Base-by-base conservation (phyloP, 768 basidiomycete genomes). In the Leccinum longicurvipes region DNA sequence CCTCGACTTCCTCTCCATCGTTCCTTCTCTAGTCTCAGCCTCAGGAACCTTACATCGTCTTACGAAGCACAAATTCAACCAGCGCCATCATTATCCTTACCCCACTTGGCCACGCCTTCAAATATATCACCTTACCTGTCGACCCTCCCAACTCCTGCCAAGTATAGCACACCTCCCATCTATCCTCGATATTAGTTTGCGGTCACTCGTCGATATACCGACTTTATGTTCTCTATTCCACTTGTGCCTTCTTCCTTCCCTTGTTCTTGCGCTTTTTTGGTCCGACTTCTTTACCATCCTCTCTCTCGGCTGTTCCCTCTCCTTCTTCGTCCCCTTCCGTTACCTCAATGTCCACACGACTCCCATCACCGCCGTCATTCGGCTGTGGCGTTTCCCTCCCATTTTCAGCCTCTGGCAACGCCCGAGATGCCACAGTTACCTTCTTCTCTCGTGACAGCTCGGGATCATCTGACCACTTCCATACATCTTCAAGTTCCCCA, bases 401-500 rank as follows among this genome's bases (percentile, higher is more conserved):
- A 10, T 64, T 61, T 58, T 41, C 53, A 42, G 39, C 60, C 15
- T 53, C 55, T 32, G 57, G 54, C 51, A 63, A 55, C 36, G 5
- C 60, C 55, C 49, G 51, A 54, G 48, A 34, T 55, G 28, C 55
- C 55, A 52, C 51, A 42, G 39, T 3, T 21, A 9, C 60, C 54
- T 61, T 55, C 50, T 67, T 59, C 61, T 51, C 10, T 32, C 60
- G 58, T 47, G 59, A 59, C 67, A 66, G 65, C 14, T 67, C 63
- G 21, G 76, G 72, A 15, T 75, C 78, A 70, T 93, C 91, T 50
- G 73, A 78, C 89, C 89, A 94, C 15, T 60, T 70, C 87, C 89
- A 93, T 21, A 84, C 81, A 24, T 82, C 78, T 12, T 60, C 62
- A n/a, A 92, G 60, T 71, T 96, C 93, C 51, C 91, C 88, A 57